Conservation (phyloP, 805 yeast genomes). For the Saturnispora hagleri region DNA sequence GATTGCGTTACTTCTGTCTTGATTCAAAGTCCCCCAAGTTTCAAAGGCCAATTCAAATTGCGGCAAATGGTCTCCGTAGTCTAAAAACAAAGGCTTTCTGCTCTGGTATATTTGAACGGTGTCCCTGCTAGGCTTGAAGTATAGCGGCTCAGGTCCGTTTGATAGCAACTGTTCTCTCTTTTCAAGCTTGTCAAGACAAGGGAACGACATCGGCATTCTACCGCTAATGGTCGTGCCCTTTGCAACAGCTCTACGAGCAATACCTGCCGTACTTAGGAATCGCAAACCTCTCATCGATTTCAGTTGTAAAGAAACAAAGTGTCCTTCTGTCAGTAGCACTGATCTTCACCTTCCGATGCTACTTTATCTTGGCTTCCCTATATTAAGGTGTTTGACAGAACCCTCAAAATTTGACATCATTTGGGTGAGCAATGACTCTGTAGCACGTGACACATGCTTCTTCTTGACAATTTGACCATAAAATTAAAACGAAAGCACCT, state of each 20-base stretch:
- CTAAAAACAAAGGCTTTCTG: conserved; percentile 55
- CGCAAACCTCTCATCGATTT: background rate
- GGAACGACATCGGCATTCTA: conserved; percentile 56
- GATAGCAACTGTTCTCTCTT: conserved; percentile 33
- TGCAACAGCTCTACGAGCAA: background rate
- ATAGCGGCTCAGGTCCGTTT: conserved; percentile 80
- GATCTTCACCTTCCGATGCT: background rate
- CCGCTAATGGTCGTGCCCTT: background rate
- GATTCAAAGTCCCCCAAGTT: conserved; percentile 76
- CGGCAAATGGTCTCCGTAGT: conserved; percentile 73
- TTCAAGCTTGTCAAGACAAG: conserved; percentile 76
- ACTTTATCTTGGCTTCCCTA: background rate
- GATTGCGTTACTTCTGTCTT: conserved; percentile 58
- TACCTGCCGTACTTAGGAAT: background rate
- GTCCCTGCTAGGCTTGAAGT: conserved; percentile 51
- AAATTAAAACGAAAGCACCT: background rate
- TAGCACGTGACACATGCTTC: background rate
- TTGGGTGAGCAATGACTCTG: background rate
- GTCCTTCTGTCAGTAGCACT: background rate
- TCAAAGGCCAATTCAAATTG: conserved; percentile 82
- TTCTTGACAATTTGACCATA: background rate
- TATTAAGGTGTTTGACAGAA: background rate
- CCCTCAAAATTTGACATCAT: background rate
- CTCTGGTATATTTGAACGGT: conserved; percentile 58
- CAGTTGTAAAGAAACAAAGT: background rate